A percentile compares a stretch with the other conserved stretches of the same genome.
phyloP scores from a whole-genome alignment of 75 land plant genomes.

The Azolla pinnata region DNA sequence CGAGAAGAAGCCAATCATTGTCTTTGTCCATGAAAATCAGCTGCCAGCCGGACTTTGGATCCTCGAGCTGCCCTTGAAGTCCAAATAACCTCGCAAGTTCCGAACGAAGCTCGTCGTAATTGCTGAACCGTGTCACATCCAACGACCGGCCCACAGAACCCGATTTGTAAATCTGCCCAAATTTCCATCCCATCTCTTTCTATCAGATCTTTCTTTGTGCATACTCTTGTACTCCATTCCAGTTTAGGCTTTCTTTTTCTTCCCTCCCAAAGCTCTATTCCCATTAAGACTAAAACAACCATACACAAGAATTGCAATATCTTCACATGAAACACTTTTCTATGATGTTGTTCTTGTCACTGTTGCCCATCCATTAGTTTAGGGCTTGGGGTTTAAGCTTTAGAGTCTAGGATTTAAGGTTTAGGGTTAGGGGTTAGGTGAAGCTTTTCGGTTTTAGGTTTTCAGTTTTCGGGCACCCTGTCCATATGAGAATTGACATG shows the following conservation, averaged over 20 bases:
- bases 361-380: no score
- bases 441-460: no score
- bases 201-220: neutral
- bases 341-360: no score
- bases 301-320: no score
- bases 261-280: no score
- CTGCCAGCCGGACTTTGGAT: constrained; percentile 97
- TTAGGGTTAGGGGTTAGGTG: no score
- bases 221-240: neutral
- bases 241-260: neutral
- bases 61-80: constrained; percentile 72
- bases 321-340: no score
- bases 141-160: constrained; percentile 71
- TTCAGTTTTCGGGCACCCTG: no score
- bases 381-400: no score
- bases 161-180: constrained; percentile 54
- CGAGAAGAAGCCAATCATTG: constrained; percentile 83
- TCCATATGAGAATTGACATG: no score
- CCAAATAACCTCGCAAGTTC: constrained; percentile 75
- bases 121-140: constrained; percentile 55
- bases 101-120: constrained; percentile 60
- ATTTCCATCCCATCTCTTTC: neutral
- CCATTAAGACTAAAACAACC: no score
- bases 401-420: no score
- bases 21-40: constrained; percentile 87